Base-by-base conservation (phyloP, 345 rosid genomes). In the Excoecaria agallocha region DNA sequence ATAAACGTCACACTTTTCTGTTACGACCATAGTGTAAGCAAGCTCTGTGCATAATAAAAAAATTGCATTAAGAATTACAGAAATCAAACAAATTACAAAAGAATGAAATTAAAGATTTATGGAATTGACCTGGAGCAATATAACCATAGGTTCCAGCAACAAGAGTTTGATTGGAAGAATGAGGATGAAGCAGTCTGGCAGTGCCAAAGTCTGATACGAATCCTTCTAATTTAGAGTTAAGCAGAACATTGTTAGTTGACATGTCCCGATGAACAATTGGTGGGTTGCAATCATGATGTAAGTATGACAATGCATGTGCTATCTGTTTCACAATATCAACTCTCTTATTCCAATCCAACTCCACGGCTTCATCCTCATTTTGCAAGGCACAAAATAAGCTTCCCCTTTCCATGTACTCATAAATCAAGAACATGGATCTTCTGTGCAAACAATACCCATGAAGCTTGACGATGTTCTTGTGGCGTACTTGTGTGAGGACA, bases 91-190 rank as follows among this genome's bases (percentile, higher is more conserved):
- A 19, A 30, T 30, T 30, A 55, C 54, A 50, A 50, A 9, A 50
- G 54, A 9, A 10, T 50, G 54, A 12, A 10, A n/a, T n/a, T n/a
- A n/a, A 8, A 50, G 12, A 50, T 50, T 4, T 20, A 22, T 56
- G 20, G 8, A n/a, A 0, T 41, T 65, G 9, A 43, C 52, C 52
- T n/a, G 52, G 51, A 46, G 68, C 68, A 39, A 64, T 64, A 22
- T 64, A 64, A 16, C 68, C 51, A 41, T 64, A 64, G 51, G 68
- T 64, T 6, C 68, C 68, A 17, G 68, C 68, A 39, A 64, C 22
- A 16, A 64, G 24, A n/a, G 68, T 64, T 19, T n/a, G 25, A 20
- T 64, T 64, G 68, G 68, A 64, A n/a, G 51, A 64, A 64, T 41
- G 25, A 41, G 68, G 68, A 41, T 19, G 22, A 7, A 64, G 51